Percentiles rank a stretch among this genome's conserved stretches.
Conservation (phyloP, 495 filamentous ascomycete species). For the Acidiella bohemica region DNA sequence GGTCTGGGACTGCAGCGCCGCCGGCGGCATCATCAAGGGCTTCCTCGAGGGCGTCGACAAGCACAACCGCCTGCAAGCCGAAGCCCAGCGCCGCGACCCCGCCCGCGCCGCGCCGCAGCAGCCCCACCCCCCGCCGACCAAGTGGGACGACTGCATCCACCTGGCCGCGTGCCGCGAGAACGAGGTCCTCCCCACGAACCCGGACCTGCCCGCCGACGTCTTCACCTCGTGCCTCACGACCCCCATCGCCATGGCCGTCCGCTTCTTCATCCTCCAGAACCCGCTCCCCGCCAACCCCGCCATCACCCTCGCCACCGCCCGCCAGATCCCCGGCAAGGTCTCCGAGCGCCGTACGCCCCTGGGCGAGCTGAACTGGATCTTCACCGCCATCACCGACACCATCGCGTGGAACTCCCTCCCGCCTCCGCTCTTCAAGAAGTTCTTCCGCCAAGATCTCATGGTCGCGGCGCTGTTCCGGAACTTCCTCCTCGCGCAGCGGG, state of each 20-base stretch:
- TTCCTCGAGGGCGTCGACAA: slow-evolving; percentile 90
- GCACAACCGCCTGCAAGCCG: slow-evolving; percentile 72
- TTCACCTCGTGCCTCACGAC: slow-evolving; percentile 95
- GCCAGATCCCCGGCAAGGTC: slow-evolving; percentile 66
- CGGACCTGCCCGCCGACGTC: slow-evolving; percentile 81
- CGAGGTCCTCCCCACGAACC: slow-evolving; percentile 94
- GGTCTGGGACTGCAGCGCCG: slow-evolving; percentile 94
- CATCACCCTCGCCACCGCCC: slow-evolving; percentile 65
- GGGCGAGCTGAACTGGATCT: slow-evolving; percentile 97
- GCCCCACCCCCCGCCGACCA: slow-evolving; percentile 44
- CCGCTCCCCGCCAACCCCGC: slow-evolving; percentile 51
- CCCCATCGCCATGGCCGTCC: slow-evolving; percentile 89
- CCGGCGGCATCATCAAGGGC: slow-evolving; percentile 86
- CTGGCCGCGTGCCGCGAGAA: slow-evolving; percentile 79
- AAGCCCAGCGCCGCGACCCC: slow-evolving; percentile 57
- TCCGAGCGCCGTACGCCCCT: slow-evolving; percentile 90
- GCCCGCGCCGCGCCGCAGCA: slow-evolving; percentile 39
- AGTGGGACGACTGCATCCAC: slow-evolving; percentile 70
- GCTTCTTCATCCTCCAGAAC: slow-evolving; percentile 89
- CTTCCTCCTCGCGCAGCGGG: slow-evolving; percentile 83
- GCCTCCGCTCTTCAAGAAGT: slow-evolving; percentile 80
- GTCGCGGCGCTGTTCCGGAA: slow-evolving; percentile 93
- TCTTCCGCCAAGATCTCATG: slow-evolving; percentile 98
- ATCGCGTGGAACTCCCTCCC: slow-evolving; percentile 96
- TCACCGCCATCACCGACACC: slow-evolving; percentile 96